A percentile compares a stretch with the other conserved stretches of the same genome.
These are phyloP conservation scores for Rossbeevera mucosa DNA, from an alignment of 768 basidiomycete species.

Conservation along the genomic window DNA sequence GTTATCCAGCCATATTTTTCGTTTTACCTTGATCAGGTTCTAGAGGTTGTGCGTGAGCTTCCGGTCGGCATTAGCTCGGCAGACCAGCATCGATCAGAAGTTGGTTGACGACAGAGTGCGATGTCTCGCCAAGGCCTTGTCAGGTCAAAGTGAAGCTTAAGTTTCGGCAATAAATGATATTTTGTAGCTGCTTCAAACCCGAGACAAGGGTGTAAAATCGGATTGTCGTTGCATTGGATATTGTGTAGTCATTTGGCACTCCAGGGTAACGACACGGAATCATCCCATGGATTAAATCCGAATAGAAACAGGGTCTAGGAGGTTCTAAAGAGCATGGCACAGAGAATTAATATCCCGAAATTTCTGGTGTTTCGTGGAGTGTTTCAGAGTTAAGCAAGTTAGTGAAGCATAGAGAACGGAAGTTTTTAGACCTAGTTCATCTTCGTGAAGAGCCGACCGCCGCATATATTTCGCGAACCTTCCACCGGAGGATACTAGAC, in stretches of 20 bases:
- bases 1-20: background rate
- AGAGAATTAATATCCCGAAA: background rate
- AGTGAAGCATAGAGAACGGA: background rate
- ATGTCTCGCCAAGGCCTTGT: background rate
- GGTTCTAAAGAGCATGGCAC: background rate
- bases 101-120: background rate
- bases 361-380: background rate
- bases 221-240: background rate
- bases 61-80: no score
- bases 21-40: background rate
- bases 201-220: background rate
- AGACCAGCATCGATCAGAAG: no score
- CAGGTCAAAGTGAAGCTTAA: background rate
- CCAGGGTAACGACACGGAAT: background rate
- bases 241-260: background rate
- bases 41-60: background rate
- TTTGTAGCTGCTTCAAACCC: background rate
- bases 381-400: background rate
- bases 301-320: background rate
- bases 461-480: background rate
- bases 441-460: background rate
- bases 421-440: background rate
- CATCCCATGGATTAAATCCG: background rate
- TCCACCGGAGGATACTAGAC: background rate
- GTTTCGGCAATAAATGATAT: background rate